phyloP scores from a whole-genome alignment of 352 stramenopile genomes.

The Elongisporangium undulatum region DNA sequence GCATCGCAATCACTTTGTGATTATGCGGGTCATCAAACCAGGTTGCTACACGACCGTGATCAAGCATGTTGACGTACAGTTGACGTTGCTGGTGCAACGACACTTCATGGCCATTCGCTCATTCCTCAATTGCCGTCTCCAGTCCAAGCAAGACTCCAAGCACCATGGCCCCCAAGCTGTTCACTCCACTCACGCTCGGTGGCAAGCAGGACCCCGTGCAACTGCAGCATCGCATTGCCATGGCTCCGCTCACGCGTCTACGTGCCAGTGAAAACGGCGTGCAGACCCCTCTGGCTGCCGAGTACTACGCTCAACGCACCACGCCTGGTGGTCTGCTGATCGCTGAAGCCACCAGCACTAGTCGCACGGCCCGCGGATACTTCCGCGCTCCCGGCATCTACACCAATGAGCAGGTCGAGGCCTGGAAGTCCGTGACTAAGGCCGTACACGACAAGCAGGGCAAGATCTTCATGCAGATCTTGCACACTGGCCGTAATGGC shows the following conservation, averaged over 20 bases:
- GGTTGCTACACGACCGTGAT: too few relatives aligned
- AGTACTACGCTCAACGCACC: constrained; percentile 45
- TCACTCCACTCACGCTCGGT: constrained; percentile 29
- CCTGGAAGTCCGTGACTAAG: constrained; percentile 51
- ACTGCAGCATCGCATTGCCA: constrained; percentile 49
- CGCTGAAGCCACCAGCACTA: constrained; percentile 45
- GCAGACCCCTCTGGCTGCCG: constrained; percentile 15
- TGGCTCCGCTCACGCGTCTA: constrained; percentile 39
- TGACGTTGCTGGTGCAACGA: too few relatives aligned
- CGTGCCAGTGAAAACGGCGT: constrained; percentile 21
- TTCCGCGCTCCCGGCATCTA: constrained; percentile 38
- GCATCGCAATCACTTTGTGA: too few relatives aligned
- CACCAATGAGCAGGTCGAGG: constrained; percentile 34
- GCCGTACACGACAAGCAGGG: constrained; percentile 65
- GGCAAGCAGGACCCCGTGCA: constrained; percentile 24
- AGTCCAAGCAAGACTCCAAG: too few relatives aligned
- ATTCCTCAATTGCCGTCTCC: too few relatives aligned
- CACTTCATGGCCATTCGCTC: too few relatives aligned
- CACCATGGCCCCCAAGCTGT: constrained; percentile 37
- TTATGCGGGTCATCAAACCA: too few relatives aligned
- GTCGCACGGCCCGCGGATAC: constrained; percentile 23
- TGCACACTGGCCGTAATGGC: constrained; percentile 62
- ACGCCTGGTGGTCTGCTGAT: constrained; percentile 46
- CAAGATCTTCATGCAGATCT: constrained; percentile 73
- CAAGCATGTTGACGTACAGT: too few relatives aligned